Base-by-base conservation (phyloP, 1,284 basidiomycete species). In the Ganoderma lingzhi region DNA sequence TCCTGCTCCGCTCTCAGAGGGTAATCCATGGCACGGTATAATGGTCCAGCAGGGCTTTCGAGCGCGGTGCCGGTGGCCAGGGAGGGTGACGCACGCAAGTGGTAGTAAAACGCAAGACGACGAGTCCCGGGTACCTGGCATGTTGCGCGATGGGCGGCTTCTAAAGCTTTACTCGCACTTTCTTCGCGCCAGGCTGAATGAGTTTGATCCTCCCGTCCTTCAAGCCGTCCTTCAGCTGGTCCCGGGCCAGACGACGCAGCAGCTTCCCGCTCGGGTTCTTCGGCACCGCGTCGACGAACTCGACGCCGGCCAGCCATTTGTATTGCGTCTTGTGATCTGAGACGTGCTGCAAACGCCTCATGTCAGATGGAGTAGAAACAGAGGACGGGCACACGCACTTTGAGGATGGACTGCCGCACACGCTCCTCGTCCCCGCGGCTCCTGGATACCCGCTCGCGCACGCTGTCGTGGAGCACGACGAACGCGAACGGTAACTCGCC, bases 401-500 rank as follows among this genome's bases (percentile, higher is more conserved):
- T 76, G 56, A 74, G 66, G 45, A 80, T 69, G 23, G 60, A 70
- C 4, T 69, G 68, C 32, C 73, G 73, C 42, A 77, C 78, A 71
- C 78, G 78, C 19, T 81, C 80, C 3, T 74, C 80, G 17, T 81
- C 83, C 0, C 60, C 56, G 5, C 82, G 73, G 70, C 83, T 79
- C 32, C 69, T 58, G 69, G 79, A 75, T 35, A 85, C 79, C 19
- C 84, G 82, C 62, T 80, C 76, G 19, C 79, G 78, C 0, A 87
- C 85, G 5, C 81, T 78, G 4, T 83, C 78, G 66, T 83, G 84
- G 10, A 90, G 84, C 3, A 90, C 88, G 28, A 95, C 82, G 76
- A 88, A 95, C 0, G 92, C 93, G 63, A 93, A 78, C 0, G 95
- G 94, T 4, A 93, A 76, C 77, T 96, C 95, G 48, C 94, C 95